Base-by-base conservation (phyloP, 1,284 basidiomycete genomes). In the Malassezia brasiliensis region DNA sequence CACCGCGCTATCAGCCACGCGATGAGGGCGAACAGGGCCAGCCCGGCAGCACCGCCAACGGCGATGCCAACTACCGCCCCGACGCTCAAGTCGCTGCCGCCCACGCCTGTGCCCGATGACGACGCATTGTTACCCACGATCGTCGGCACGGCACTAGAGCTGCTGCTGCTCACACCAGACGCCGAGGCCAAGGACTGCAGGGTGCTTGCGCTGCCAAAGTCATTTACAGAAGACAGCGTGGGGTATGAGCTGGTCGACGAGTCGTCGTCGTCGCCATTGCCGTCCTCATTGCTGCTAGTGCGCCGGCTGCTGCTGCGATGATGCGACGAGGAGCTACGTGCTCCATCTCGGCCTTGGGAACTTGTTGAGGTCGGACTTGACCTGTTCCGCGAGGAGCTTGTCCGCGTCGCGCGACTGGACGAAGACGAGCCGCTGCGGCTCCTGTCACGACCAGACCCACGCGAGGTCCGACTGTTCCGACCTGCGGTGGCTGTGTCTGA, bases 31-130 rank as follows among this genome's bases (percentile, higher is more conserved):
- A 55, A 25, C 3, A 50, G 41, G 6, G 19, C 22, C 8, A 55
- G 40, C 12, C 39, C 47, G 14, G 40, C 47, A 25, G 41, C 47
- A 19, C 31, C 34, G 19, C 54, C 54, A 9, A 56, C 45, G 6
- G 40, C 54, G 36, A 56, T 56, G 8, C 54, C 54, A 17, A 35
- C 54, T 34, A 56, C 44, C 4, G 54, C 54, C 8, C 54, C 54
- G 9, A 19, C 34, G 10, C 54, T 56, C 19, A 55, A 40, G 25
- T 32, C 42, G 9, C 42, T 45, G 28, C 45, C 45, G 22, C 45
- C 45, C 11, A 34, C 45, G 15, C 32, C 44, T 11, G 31, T 19
- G 28, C 31, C 25, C 2, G 30, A 14, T 20, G 38, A 17, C 40
- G 20, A 12, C n/a, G 20, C 22, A 42, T 22, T 19, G 32, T 34